Evolutionary conservation across 495 filamentous ascomycete genomes (phyloP), one percentile per base, ranked within the genome.

Genomic region (Penicillium angulare): DNA sequence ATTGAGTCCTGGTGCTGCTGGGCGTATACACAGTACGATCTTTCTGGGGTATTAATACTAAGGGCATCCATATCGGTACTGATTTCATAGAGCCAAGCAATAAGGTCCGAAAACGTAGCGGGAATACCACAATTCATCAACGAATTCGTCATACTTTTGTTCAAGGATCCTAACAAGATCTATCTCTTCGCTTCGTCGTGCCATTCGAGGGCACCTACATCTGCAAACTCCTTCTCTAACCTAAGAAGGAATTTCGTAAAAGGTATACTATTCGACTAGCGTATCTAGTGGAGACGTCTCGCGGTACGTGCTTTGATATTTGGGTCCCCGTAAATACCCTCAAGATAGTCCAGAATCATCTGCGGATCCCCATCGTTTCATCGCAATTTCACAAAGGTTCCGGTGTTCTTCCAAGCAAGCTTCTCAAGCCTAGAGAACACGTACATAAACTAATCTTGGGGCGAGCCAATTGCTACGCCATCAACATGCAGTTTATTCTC

Each of bases 401-500:
- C 21, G 20, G 48, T 50, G 7, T 50, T 50, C 39, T 50, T 50
- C 39, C 6, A 43, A 0, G 31, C 39, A 2, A 43, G 38, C 38
- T 50, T 50, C 48, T 51, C 48, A 26, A 51, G 29, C 20, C 48
- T 23, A 26, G 48, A 51, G 38, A 51, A 51, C 0, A 51, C 21
- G 17, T 51, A 51, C 5, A 35, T 34, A 10, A 44, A 51, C 31
- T 51, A 15, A 16, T 43, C 48, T 18, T 43, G 15, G 3, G 15
- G 29, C 3, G 15, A 23, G n/a, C 48, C 32, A 15, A 51, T 51
- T 21, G 48, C 39, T 26, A 16, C 32, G 32, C 45, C 13, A 16
- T 48, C 45, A 16, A 48, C n/a, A 15, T 22, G 20, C 20, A 49
- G 46, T 22, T 49, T 49, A 13, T n/a, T n/a, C n/a, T n/a, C n/a